Evolutionary conservation across 2,329 filamentous ascomycete genomes (phyloP), one percentile per base, ranked within the genome.

Genomic region (Botrytis pseudocinerea): DNA sequence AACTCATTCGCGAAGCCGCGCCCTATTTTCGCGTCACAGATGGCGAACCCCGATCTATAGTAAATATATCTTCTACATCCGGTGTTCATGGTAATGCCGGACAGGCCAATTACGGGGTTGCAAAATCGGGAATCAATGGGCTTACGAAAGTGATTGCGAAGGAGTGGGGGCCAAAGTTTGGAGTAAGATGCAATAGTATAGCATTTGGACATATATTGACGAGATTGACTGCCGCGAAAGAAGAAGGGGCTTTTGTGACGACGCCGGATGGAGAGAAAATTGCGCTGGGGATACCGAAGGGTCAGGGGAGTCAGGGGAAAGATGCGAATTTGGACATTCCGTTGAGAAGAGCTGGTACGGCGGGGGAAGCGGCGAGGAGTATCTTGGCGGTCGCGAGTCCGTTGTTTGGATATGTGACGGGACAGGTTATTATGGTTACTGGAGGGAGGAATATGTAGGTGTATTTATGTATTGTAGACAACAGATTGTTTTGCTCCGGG

Each of bases 121-220:
- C 93, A 71, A 97, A 97, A 85, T 92, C 94, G 4, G 94, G 93
- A 63, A 89, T 97, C 22, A 89, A 89, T 18, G 94, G 94, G 9
- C 87, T 97, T 73, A 95, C 92, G 74, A 97, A 96, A 85, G 94
- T 93, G 2, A 93, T 97, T 80, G 93, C 94, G 4, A 97, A 97
- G 84, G 91, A 97, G 85, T 97, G 94, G 94, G 94, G 94, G 1
- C 93, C 93, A 0, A 82, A 86, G 54, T 97, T 95, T 78, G 94
- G 93, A 69, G 94, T 97, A 9, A 86, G 94, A 73, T 88, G 91
- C 59, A 97, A 97, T 82, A 94, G 93, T 4, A 86, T 97, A 69
- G 93, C 93, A 7, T 97, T 97, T 78, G 94, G 94, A 0, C 88
- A 91, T 80, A 95, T 97, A 77, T 84, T 89, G 78, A 97, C 94